phyloP scores from a whole-genome alignment of 345 rosid genomes.

The Syzygium jambos region DNA sequence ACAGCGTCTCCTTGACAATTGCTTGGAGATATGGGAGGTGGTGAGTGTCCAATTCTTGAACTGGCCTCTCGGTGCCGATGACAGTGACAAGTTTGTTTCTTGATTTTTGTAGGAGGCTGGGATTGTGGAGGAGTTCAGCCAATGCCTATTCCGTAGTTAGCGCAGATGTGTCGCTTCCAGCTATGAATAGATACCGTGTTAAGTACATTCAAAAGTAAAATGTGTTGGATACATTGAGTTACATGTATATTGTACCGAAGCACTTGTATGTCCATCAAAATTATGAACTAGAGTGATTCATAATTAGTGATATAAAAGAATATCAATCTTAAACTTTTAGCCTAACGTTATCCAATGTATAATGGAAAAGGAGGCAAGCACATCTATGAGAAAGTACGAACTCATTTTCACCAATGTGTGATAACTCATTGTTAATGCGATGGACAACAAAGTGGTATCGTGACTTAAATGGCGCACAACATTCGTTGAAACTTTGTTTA shows the following conservation, averaged over 20 bases:
- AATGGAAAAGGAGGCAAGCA: too few relatives aligned
- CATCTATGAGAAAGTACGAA: too few relatives aligned
- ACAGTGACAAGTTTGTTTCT: neutral
- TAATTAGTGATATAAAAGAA: too few relatives aligned
- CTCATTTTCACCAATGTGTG: too few relatives aligned
- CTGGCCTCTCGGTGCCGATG: neutral
- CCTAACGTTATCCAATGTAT: too few relatives aligned
- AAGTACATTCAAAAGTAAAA: neutral
- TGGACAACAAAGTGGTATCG: too few relatives aligned
- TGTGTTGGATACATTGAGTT: too few relatives aligned
- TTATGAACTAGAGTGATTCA: too few relatives aligned
- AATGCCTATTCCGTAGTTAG: conserved; percentile 23
- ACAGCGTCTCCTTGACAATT: conserved; percentile 5
- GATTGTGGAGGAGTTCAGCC: conserved; percentile 12
- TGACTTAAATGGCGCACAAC: neutral
- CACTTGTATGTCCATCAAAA: too few relatives aligned
- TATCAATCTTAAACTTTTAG: too few relatives aligned
- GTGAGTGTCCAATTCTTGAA: conserved; percentile 15
- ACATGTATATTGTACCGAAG: too few relatives aligned
- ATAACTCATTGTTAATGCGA: too few relatives aligned
- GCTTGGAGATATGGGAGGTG: conserved; percentile 8
- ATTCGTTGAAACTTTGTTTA: neutral
- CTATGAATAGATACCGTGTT: conserved; percentile 13
- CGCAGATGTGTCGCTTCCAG: conserved; percentile 19
- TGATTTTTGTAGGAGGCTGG: neutral